Conservation (phyloP, 1,284 basidiomycete species). For the Pisolithus thermaeus region DNA sequence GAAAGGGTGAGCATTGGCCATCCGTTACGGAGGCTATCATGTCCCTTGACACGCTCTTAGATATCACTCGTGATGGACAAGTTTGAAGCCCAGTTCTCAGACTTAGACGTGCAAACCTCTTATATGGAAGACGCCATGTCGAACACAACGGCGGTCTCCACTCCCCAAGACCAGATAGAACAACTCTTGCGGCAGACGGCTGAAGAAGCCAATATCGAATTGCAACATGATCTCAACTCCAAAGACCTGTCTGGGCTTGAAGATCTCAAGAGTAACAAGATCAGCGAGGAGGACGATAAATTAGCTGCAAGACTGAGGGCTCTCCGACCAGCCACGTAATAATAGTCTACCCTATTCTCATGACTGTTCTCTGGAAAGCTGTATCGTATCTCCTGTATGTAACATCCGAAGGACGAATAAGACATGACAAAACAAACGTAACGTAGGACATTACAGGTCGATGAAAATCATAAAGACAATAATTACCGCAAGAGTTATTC, state of each 20-base stretch:
- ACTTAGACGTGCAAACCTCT: constrained; percentile 96
- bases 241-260: constrained; percentile 49
- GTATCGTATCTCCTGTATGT: too few species aligned
- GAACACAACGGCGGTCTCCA: constrained; percentile 87
- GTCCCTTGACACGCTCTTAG: constrained; percentile 36
- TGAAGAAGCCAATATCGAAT: constrained; percentile 95
- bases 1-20: constrained; percentile 64
- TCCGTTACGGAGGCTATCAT: constrained; percentile 1
- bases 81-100: constrained; percentile 95
- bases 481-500: background rate
- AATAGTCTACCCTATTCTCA: constrained; percentile 1
- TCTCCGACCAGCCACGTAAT: constrained; percentile 66
- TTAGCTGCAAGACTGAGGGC: constrained; percentile 80
- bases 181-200: constrained; percentile 89
- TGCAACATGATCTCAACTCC: constrained; percentile 84
- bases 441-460: too few species aligned
- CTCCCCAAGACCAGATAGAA: constrained; percentile 97
- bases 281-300: constrained; percentile 73
- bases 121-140: constrained; percentile 99
- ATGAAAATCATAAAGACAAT: too few species aligned
- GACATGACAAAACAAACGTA: too few species aligned
- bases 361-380: constrained; percentile 5
- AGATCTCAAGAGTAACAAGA: constrained; percentile 53
- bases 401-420: too few species aligned
- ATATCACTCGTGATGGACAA: constrained; percentile 99